Evolutionary conservation across 768 basidiomycete species (phyloP).

Genomic region (Cystofilobasidium bisporidii): DNA sequence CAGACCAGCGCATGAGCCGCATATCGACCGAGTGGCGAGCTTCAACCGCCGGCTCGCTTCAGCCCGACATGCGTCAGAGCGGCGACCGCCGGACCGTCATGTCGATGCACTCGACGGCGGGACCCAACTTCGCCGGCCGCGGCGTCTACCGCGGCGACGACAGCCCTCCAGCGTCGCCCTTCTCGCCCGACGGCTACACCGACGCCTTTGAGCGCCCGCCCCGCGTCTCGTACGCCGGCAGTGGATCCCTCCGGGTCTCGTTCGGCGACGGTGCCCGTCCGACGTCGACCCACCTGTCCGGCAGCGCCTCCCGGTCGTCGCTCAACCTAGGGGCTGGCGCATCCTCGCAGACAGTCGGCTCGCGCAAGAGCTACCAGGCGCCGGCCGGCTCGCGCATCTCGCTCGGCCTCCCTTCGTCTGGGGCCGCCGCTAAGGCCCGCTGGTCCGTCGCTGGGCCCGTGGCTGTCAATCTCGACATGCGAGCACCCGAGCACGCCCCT

Average conservation of each 20-base stretch:
- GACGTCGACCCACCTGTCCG: neutral
- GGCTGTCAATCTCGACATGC: neutral
- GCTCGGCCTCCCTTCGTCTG: neutral
- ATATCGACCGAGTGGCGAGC: neutral
- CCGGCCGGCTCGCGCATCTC: neutral
- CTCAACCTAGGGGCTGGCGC: neutral
- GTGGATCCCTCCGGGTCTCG: neutral
- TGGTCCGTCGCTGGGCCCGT: slow-evolving; percentile 1
- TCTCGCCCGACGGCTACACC: neutral
- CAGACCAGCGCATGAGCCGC: slow-evolving; percentile 10
- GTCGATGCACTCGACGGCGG: neutral
- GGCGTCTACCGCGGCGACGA: slow-evolving; percentile 4
- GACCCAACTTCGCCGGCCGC: neutral
- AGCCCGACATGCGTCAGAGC: slow-evolving; percentile 2
- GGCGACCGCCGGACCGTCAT: slow-evolving; percentile 1
- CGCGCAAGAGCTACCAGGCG: slow-evolving; percentile 1
- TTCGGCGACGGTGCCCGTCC: neutral
- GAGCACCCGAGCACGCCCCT: neutral
- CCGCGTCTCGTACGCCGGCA: neutral
- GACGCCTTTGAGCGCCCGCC: neutral
- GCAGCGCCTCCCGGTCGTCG: neutral
- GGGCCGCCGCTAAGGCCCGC: neutral
- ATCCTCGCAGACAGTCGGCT: neutral
- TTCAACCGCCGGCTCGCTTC: neutral
- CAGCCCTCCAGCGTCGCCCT: neutral